Percentiles rank a stretch among this genome's conserved stretches.
Evolutionary conservation across 1,284 basidiomycete genomes (phyloP).

Genomic region (Pseudozyma flocculosa): DNA sequence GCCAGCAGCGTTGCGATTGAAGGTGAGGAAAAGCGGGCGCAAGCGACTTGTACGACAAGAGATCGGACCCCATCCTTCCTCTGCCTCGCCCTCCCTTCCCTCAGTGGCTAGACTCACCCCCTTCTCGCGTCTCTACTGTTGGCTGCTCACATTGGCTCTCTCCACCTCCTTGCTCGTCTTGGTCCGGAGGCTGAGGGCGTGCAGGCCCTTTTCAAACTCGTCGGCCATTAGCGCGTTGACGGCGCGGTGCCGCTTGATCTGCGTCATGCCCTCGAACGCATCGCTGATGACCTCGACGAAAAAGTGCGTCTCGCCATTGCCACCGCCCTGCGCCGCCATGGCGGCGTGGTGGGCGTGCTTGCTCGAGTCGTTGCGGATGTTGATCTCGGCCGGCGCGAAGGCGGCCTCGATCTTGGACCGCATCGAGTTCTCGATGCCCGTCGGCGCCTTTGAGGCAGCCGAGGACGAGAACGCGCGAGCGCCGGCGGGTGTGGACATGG

Average conservation of each 20-base stretch:
- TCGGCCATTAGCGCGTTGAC: constrained; percentile 43
- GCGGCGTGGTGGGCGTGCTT: constrained; percentile 57
- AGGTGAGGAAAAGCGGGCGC: too few relatives aligned
- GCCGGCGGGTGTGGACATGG: neutral
- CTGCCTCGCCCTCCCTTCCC: neutral
- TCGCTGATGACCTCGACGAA: constrained; percentile 53
- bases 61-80: constrained; percentile 21
- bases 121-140: too few relatives aligned
- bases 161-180: constrained; percentile 51
- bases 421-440: constrained; percentile 40
- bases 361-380: constrained; percentile 47
- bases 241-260: constrained; percentile 51
- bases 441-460: constrained; percentile 1
- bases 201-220: constrained; percentile 52
- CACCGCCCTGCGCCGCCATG: constrained; percentile 56
- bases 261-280: constrained; percentile 49
- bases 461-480: constrained; percentile 6
- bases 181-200: constrained; percentile 49
- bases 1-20: too few relatives aligned
- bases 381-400: constrained; percentile 34
- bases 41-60: too few relatives aligned
- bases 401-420: constrained; percentile 31
- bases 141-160: constrained; percentile 1
- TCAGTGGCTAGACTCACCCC: neutral
- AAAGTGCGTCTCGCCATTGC: constrained; percentile 56